phyloP scores from a whole-genome alignment of 1,139 yeast species.

The Suhomyces kunorum region DNA sequence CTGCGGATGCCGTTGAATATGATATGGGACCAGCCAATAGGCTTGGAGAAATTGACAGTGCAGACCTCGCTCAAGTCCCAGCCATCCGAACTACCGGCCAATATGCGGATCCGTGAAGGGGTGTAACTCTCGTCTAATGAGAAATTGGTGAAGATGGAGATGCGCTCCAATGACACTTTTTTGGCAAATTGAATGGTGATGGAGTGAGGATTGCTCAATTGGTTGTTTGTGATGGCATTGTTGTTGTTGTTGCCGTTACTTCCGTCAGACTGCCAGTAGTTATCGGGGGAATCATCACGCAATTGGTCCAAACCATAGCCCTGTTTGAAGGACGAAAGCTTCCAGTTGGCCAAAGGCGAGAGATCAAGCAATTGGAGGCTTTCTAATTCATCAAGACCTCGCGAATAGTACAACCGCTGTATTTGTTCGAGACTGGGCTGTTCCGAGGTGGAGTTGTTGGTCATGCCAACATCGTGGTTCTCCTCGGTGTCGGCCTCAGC shows the following conservation, averaged over 20 bases:
- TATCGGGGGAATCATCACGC: conserved; percentile 70
- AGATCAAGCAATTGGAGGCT: conserved; percentile 64
- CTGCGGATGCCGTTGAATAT: conserved; percentile 62
- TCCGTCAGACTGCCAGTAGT: conserved; percentile 97
- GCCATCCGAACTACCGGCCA: conserved; percentile 80
- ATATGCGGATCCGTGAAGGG: conserved; percentile 68
- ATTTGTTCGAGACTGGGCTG: conserved; percentile 28
- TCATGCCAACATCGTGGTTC: conserved; percentile 12
- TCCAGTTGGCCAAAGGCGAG: conserved; percentile 84
- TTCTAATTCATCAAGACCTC: conserved; percentile 60
- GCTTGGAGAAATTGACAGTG: conserved; percentile 63
- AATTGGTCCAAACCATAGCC: conserved; percentile 73
- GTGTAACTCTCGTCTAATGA: conserved; percentile 87
- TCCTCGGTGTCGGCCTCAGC: conserved; percentile 13
- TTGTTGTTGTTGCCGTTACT: conserved; percentile 27
- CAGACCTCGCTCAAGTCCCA: conserved; percentile 81
- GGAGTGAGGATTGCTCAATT: conserved; percentile 74
- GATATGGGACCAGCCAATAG: conserved; percentile 85
- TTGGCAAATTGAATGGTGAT: conserved; percentile 82
- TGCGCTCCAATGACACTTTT: conserved; percentile 65
- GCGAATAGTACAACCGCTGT: conserved; percentile 44
- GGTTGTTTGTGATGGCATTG: conserved; percentile 35
- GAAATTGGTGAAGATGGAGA: conserved; percentile 71
- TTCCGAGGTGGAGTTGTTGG: conserved; percentile 10
- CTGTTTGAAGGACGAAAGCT: conserved; percentile 71